These are phyloP conservation scores for Ilyonectria sp. DNA, from an alignment of 2,329 filamentous ascomycete genomes.

Conservation along the genomic window DNA sequence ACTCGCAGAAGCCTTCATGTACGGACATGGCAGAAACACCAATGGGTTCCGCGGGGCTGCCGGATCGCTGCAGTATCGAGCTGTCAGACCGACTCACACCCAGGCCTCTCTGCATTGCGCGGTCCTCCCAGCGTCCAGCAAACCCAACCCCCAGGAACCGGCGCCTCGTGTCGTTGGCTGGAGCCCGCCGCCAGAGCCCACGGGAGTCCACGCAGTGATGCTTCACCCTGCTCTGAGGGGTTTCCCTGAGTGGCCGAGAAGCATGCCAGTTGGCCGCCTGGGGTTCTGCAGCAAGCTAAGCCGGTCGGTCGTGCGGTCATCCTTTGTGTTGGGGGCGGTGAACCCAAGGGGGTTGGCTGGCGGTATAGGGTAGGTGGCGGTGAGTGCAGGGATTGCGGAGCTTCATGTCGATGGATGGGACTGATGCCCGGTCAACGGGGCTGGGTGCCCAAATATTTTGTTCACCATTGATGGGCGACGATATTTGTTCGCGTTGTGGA, in stretches of 20 bases:
- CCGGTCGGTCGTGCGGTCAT: constrained; percentile 35
- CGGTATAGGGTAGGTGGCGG: constrained; percentile 47
- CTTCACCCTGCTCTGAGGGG: constrained; percentile 31
- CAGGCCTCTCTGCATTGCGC: constrained; percentile 16
- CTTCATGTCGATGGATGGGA: constrained; percentile 15
- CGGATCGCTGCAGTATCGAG: constrained; percentile 36
- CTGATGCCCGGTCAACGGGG: constrained; percentile 34
- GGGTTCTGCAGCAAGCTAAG: constrained; percentile 44
- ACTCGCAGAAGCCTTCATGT: constrained; percentile 35
- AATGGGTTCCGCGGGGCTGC: constrained; percentile 32
- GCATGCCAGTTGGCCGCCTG: constrained; percentile 45
- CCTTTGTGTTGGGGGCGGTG: constrained; percentile 39
- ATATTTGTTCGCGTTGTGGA: constrained; percentile 9
- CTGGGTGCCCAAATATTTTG: constrained; percentile 25
- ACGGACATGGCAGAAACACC: constrained; percentile 31
- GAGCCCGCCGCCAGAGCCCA: constrained; percentile 27
- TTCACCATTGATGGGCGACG: constrained; percentile 6
- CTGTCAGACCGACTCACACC: constrained; percentile 32
- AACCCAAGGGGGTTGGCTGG: constrained; percentile 30
- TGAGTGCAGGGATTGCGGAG: constrained; percentile 36
- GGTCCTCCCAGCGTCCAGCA: constrained; percentile 21
- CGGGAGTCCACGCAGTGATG: constrained; percentile 26
- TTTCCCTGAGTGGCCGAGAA: constrained; percentile 34
- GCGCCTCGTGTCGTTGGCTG: constrained; percentile 34
- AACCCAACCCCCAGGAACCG: constrained; percentile 25